Conservation (phyloP, 768 basidiomycete genomes). For the Pleurotus ostreatus region DNA sequence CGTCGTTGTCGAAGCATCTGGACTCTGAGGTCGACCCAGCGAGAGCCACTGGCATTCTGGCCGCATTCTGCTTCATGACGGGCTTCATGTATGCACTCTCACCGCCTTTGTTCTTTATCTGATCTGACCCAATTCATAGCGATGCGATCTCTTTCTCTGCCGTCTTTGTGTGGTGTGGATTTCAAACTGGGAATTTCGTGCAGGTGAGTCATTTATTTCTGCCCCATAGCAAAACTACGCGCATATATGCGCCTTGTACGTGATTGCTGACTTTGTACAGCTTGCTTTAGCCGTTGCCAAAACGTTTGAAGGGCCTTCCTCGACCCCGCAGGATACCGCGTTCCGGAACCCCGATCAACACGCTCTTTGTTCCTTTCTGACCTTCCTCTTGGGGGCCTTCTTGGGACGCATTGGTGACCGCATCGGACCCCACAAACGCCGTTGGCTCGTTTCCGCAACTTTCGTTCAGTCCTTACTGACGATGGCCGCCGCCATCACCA, state of each 20-base stretch:
- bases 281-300: slow-evolving; percentile 78
- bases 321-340: slow-evolving; percentile 42
- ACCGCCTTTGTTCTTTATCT: neutral
- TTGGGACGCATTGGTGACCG: slow-evolving; percentile 77
- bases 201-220: slow-evolving; percentile 38
- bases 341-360: slow-evolving; percentile 85
- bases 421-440: slow-evolving; percentile 66
- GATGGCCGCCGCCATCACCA: slow-evolving; percentile 63
- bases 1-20: slow-evolving; percentile 34
- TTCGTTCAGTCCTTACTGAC: slow-evolving; percentile 74
- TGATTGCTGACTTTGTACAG: slow-evolving; percentile 28
- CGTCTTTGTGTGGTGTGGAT: slow-evolving; percentile 81
- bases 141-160: slow-evolving; percentile 75
- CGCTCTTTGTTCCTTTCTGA: slow-evolving; percentile 70
- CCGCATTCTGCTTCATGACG: slow-evolving; percentile 75
- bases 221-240: neutral
- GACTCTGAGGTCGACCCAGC: slow-evolving; percentile 49
- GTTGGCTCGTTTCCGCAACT: slow-evolving; percentile 74
- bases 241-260: slow-evolving; percentile 1
- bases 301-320: slow-evolving; percentile 50
- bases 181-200: slow-evolving; percentile 77
- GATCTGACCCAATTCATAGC: slow-evolving; percentile 25
- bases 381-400: slow-evolving; percentile 71
- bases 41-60: slow-evolving; percentile 46
- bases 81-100: slow-evolving; percentile 59